Conservation (phyloP, 306 rosid genomes). For the Medicago ruthenica region DNA sequence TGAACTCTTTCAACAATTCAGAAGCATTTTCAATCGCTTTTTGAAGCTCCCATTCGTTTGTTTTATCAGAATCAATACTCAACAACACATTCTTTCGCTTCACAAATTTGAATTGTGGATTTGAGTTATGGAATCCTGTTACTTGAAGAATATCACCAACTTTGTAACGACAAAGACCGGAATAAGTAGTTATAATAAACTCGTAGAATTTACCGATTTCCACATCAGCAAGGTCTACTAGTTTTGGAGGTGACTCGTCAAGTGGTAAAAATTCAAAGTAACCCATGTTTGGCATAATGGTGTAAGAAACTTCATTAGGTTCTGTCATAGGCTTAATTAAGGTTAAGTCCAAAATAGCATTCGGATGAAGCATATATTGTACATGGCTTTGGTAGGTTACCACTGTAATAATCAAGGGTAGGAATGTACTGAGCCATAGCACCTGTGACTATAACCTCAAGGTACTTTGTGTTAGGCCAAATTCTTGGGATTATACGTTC, state of each 20-base stretch:
- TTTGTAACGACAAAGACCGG: conserved; percentile 80
- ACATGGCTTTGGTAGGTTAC: conserved; percentile 71
- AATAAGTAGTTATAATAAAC: conserved; percentile 75
- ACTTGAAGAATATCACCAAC: conserved; percentile 90
- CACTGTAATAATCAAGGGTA: conserved; percentile 74
- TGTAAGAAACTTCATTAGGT: conserved; percentile 81
- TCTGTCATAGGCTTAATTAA: conserved; percentile 70
- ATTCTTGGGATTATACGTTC: conserved; percentile 74
- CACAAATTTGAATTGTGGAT: conserved; percentile 77
- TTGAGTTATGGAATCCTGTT: conserved; percentile 71
- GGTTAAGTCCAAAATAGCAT: conserved; percentile 87
- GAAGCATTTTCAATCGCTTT: conserved; percentile 69
- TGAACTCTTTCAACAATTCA: conserved; percentile 50
- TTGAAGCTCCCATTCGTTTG: conserved; percentile 87
- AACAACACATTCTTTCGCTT: conserved; percentile 80
- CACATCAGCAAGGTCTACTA: conserved; percentile 72
- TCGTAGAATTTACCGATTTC: conserved; percentile 81
- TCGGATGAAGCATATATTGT: conserved; percentile 97
- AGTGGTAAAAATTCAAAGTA: conserved; percentile 86
- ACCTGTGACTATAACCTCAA: conserved; percentile 90
- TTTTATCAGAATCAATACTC: conserved; percentile 85
- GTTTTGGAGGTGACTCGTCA: conserved; percentile 63
- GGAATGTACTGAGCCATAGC: conserved; percentile 98
- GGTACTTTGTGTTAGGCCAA: conserved; percentile 94
- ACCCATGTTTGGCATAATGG: conserved; percentile 93